A percentile compares a stretch with the other conserved stretches of the same genome.
Evolutionary conservation across 495 filamentous ascomycete species (phyloP).

Genomic region (Hyaloscypha variabilis): DNA sequence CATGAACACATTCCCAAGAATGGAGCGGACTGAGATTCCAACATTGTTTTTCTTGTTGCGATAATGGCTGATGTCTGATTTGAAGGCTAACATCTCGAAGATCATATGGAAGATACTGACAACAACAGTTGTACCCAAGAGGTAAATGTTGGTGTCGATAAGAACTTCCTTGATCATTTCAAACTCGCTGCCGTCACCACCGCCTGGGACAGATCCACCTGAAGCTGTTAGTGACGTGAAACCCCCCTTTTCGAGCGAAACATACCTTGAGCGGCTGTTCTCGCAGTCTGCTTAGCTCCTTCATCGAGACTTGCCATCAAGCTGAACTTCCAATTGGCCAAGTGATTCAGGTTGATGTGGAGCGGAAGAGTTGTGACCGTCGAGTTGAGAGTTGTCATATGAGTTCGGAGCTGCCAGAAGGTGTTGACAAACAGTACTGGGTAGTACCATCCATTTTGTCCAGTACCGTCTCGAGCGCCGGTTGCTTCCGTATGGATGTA

Average conservation of each 20-base stretch:
- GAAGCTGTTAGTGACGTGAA: constrained; percentile 25
- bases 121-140: constrained; percentile 79
- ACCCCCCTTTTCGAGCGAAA: background rate
- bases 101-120: constrained; percentile 91
- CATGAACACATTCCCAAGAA: constrained; percentile 98
- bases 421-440: constrained; percentile 91
- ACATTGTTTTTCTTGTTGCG: constrained; percentile 99
- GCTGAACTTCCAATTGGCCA: constrained; percentile 89
- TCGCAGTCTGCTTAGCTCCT: constrained; percentile 78
- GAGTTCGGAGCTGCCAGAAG: constrained; percentile 91
- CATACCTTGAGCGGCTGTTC: constrained; percentile 56
- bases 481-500: constrained; percentile 76
- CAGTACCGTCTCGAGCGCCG: constrained; percentile 74
- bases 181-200: constrained; percentile 79
- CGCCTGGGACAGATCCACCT: constrained; percentile 65
- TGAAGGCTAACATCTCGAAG: constrained; percentile 95
- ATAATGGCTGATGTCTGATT: constrained; percentile 92
- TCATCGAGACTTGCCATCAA: constrained; percentile 83
- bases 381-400: constrained; percentile 92
- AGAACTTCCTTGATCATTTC: constrained; percentile 96
- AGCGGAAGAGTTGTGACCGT: constrained; percentile 84
- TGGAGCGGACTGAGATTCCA: constrained; percentile 92
- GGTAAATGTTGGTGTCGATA: constrained; percentile 90
- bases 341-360: constrained; percentile 80
- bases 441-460: constrained; percentile 96